Percentiles rank a stretch among this genome's conserved stretches.
Conservation (phyloP, 2,329 filamentous ascomycete species). For the Xylariaceae sp. region DNA sequence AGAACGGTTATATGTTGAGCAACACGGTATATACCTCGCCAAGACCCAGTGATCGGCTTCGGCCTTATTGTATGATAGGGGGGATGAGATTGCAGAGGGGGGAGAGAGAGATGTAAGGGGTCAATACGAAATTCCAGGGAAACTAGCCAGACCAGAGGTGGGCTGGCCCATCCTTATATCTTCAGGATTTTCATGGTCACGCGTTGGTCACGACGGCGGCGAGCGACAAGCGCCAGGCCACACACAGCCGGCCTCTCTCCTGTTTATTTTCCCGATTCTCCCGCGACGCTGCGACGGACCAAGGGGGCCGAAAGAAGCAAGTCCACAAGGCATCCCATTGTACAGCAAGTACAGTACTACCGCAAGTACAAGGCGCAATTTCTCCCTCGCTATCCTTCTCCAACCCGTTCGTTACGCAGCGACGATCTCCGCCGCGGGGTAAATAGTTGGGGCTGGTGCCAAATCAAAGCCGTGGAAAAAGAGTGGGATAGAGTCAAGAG, state of each 20-base stretch:
- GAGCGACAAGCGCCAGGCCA: too few species aligned
- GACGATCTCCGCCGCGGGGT: slow-evolving; percentile 32
- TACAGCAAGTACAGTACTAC: too few species aligned
- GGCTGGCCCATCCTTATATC: slow-evolving; percentile 11
- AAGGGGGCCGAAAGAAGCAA: slow-evolving; percentile 43
- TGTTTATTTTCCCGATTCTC: slow-evolving; percentile 33
- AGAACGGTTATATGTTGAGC: slow-evolving; percentile 25
- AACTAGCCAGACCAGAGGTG: slow-evolving; percentile 4
- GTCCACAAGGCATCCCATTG: too few species aligned
- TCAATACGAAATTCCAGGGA: slow-evolving; percentile 5
- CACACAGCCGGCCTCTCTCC: slow-evolving; percentile 4
- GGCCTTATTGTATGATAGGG: slow-evolving; percentile 6
- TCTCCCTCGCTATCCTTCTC: slow-evolving; percentile 26
- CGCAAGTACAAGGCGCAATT: too few species aligned
- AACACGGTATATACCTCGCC: slow-evolving; percentile 14
- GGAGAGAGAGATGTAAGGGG: slow-evolving; percentile 8
- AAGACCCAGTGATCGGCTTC: slow-evolving; percentile 18
- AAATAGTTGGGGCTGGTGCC: slow-evolving; percentile 23
- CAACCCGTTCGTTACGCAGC: slow-evolving; percentile 22
- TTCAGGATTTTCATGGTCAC: slow-evolving; percentile 1
- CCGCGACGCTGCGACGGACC: slow-evolving; percentile 47
- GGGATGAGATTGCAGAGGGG: slow-evolving; percentile 2
- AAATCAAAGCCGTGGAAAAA: neutral
- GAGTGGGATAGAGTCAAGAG: too few species aligned
- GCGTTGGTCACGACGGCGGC: too few species aligned